Conservation (phyloP, 805 yeast species). For the Metschnikowia henanensis region DNA sequence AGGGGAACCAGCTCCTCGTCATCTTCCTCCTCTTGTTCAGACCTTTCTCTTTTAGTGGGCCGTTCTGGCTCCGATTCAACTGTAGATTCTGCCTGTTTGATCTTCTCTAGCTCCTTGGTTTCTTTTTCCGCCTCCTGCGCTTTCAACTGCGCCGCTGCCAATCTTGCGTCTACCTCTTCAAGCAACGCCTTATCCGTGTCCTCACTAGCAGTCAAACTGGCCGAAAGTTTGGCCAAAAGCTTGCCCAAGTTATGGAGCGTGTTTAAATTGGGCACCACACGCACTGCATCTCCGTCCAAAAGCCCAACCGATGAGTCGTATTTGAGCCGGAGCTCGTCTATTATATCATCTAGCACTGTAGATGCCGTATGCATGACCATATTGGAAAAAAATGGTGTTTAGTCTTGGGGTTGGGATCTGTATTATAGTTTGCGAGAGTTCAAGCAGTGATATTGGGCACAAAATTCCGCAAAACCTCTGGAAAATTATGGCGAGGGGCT, state of each 20-base stretch:
- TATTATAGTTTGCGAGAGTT: no score
- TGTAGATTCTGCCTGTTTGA: conserved; percentile 1
- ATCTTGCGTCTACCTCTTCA: conserved; percentile 18
- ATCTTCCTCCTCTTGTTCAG: conserved; percentile 8
- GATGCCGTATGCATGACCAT: conserved; percentile 31
- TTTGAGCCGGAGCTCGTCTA: conserved; percentile 50
- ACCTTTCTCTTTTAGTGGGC: conserved; percentile 7
- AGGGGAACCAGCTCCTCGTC: conserved; percentile 18
- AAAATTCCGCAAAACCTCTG: no score
- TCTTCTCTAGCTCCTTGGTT: conserved; percentile 2
- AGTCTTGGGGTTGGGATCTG: not conserved
- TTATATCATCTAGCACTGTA: conserved; percentile 49
- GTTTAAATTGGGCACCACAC: conserved; percentile 41
- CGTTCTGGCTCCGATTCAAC: conserved; percentile 5
- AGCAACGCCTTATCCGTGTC: conserved; percentile 28
- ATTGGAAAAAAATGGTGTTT: not conserved
- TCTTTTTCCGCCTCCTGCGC: conserved; percentile 6
- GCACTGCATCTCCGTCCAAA: conserved; percentile 56
- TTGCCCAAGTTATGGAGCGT: conserved; percentile 46
- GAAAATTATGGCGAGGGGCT: no score
- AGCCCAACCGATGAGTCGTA: conserved; percentile 62
- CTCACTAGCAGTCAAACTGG: conserved; percentile 38
- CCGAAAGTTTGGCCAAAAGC: conserved; percentile 39
- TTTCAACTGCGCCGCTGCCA: conserved; percentile 5
- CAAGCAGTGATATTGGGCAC: no score